A percentile compares a stretch with the other conserved stretches of the same genome.
Evolutionary conservation across 2,329 filamentous ascomycete species (phyloP).

Genomic region (Diplodia intermedia): DNA sequence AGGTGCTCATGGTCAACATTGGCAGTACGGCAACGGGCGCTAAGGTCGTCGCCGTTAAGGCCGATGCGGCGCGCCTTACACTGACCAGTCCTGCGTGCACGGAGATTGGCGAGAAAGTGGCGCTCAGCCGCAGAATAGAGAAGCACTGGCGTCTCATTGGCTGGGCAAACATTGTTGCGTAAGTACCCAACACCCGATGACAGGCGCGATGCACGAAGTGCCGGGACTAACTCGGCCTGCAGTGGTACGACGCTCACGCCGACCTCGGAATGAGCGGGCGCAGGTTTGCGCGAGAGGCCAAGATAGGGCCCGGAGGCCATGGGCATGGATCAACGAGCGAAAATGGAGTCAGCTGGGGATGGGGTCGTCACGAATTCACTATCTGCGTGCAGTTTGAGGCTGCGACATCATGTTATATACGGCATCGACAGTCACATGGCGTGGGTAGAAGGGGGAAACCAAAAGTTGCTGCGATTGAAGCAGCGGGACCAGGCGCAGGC

Average conservation of each 20-base stretch:
- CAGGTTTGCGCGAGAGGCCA: not conserved
- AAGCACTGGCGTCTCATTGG: conserved; percentile 84
- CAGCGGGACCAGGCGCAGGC: conserved; percentile 9
- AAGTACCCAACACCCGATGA: conserved; percentile 37
- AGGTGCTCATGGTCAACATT: conserved; percentile 99
- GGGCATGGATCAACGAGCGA: not conserved
- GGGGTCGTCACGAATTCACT: not conserved
- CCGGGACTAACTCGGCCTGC: conserved; percentile 15
- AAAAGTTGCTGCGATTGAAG: conserved; percentile 24
- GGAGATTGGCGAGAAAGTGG: conserved; percentile 97
- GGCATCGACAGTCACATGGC: conserved; percentile 4
- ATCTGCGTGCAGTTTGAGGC: conserved; percentile 12
- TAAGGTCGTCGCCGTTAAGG: conserved; percentile 96
- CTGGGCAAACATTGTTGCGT: conserved; percentile 53
- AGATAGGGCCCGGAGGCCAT: not conserved
- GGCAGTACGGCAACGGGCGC: conserved; percentile 96
- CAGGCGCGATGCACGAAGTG: conserved; percentile 26
- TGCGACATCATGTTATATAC: conserved; percentile 10
- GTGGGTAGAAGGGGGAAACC: conserved; percentile 19
- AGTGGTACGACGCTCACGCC: conserved; percentile 51
- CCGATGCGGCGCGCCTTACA: conserved; percentile 93
- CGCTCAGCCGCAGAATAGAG: conserved; percentile 93
- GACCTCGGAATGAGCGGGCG: conserved; percentile 35
- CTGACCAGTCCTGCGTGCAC: conserved; percentile 95
- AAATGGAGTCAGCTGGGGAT: not conserved